These are phyloP conservation scores for Claviceps paspali DNA, from an alignment of 2,329 filamentous ascomycete species.

Conservation along the genomic window DNA sequence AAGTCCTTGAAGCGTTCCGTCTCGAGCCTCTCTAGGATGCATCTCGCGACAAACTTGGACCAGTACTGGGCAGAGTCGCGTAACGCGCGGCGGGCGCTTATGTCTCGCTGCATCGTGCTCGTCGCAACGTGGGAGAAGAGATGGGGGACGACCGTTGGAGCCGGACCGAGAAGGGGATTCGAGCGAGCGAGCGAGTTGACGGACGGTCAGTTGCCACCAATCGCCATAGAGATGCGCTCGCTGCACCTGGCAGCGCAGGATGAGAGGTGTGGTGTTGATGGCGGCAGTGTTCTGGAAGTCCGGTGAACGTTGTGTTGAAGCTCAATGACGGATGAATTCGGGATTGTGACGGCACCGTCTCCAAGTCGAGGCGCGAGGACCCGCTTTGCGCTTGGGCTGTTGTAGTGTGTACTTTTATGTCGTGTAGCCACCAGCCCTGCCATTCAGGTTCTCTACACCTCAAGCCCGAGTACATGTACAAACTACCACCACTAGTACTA, in stretches of 20 bases:
- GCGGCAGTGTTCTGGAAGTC: too few relatives aligned
- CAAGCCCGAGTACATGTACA: too few relatives aligned
- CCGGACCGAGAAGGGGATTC: not conserved
- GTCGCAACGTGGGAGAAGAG: not conserved
- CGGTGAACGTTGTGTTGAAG: too few relatives aligned
- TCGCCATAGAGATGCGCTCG: slow-evolving; percentile 2
- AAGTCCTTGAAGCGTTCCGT: slow-evolving; percentile 36
- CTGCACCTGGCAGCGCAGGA: slow-evolving; percentile 7
- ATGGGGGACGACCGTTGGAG: not conserved
- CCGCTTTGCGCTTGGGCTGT: too few relatives aligned
- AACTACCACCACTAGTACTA: too few relatives aligned
- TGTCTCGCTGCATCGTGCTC: slow-evolving; percentile 13
- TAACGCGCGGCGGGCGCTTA: slow-evolving; percentile 11
- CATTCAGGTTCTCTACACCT: too few relatives aligned
- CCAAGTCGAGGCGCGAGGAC: too few relatives aligned
- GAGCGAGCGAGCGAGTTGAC: not conserved
- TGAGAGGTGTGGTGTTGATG: not conserved
- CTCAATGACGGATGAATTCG: too few relatives aligned
- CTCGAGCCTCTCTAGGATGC: slow-evolving; percentile 36
- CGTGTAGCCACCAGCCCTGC: too few relatives aligned
- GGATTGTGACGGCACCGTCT: too few relatives aligned
- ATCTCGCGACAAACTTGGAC: slow-evolving; percentile 34
- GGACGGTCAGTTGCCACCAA: slow-evolving; percentile 1
- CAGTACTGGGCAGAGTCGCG: slow-evolving; percentile 25
- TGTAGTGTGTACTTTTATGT: too few relatives aligned